Conservation (phyloP, 305 asterid species). For the Lippia alba region DNA sequence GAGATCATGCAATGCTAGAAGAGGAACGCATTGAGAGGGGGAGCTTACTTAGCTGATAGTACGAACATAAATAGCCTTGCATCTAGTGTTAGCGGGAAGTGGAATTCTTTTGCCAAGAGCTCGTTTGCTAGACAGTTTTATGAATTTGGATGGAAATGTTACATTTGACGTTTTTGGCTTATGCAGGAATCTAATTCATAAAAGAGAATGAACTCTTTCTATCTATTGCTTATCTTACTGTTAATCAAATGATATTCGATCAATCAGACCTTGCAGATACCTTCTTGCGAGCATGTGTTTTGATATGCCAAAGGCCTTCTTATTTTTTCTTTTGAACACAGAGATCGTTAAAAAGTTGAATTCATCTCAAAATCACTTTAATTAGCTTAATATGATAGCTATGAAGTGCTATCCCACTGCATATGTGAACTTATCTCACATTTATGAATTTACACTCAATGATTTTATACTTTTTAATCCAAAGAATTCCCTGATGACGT, state of each 20-base stretch:
- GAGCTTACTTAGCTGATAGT: no score
- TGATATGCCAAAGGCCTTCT: neutral
- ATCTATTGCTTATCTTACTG: neutral
- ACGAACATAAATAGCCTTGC: no score
- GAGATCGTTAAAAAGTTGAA: slow-evolving; percentile 10
- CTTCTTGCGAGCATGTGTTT: neutral
- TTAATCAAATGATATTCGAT: slow-evolving; percentile 14
- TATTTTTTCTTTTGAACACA: neutral
- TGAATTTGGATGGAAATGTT: slow-evolving; percentile 2
- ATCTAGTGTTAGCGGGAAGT: no score
- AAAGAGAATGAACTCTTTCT: neutral
- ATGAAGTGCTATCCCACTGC: neutral
- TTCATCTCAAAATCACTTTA: slow-evolving; percentile 12
- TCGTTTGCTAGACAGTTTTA: slow-evolving; percentile 3
- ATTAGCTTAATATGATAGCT: neutral
- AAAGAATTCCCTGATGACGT: neutral
- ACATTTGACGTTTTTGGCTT: neutral
- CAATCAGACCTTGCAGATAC: neutral
- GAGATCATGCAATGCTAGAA: no score
- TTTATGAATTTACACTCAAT: slow-evolving; percentile 1
- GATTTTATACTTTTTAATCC: neutral
- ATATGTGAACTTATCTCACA: slow-evolving; percentile 8
- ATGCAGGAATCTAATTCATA: neutral
- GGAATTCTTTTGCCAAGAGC: neutral
- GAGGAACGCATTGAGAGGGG: no score